Conservation (phyloP, 257 asterid genomes). For the Marsdenia floribunda region DNA sequence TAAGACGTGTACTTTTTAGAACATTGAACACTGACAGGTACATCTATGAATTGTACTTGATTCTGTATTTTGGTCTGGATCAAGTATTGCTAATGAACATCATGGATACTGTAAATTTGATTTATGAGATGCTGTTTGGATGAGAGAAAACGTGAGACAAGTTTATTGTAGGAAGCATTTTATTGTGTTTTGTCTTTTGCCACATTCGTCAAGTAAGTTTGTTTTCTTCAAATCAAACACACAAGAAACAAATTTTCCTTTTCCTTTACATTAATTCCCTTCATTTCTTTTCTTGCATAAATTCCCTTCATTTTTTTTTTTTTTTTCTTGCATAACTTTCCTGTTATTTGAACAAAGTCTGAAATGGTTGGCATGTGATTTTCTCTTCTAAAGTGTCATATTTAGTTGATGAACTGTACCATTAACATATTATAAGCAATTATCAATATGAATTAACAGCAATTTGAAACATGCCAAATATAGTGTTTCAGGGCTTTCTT, state of each 20-base stretch:
- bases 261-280: neutral
- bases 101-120: neutral
- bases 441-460: neutral
- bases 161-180: neutral
- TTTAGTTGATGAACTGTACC: too few species aligned
- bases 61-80: neutral
- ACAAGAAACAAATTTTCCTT: neutral
- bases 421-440: neutral
- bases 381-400: neutral
- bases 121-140: neutral
- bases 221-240: neutral
- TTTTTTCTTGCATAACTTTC: neutral
- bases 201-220: neutral
- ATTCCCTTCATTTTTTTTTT: neutral
- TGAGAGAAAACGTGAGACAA: neutral
- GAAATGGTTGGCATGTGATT: neutral
- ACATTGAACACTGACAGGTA: constrained; percentile 96
- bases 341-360: neutral
- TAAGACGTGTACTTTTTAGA: constrained; percentile 84
- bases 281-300: neutral
- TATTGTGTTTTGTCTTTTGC: neutral
- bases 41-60: neutral
- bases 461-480: neutral
- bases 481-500: neutral
- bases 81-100: neutral